Evolutionary conservation across 2,329 filamentous ascomycete genomes (phyloP).

Genomic region (Xylaria polymorpha): DNA sequence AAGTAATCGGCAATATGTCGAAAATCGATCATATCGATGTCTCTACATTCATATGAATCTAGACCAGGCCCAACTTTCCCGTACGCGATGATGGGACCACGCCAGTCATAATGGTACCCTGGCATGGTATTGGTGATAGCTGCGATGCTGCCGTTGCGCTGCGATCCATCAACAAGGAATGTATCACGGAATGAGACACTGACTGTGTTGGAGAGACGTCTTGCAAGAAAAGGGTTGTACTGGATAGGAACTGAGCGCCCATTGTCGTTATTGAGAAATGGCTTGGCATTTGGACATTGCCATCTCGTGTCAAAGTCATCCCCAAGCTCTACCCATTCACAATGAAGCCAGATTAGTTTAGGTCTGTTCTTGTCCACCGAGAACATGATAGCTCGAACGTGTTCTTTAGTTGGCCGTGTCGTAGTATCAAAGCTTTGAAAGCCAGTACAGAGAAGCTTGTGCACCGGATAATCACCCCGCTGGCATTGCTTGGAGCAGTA

Average conservation of each 20-base stretch:
- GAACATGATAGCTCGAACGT: conserved; percentile 30
- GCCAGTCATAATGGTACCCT: conserved; percentile 25
- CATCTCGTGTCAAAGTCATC: not conserved
- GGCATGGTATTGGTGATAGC: not conserved
- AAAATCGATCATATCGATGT: conserved; percentile 42
- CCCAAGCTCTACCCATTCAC: conserved; percentile 6
- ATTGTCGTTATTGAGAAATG: conserved; percentile 12
- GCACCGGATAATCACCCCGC: conserved; percentile 17
- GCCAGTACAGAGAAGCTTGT: conserved; percentile 26
- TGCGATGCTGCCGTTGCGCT: conserved; percentile 9
- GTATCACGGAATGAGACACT: conserved; percentile 14
- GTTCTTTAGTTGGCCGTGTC: conserved; percentile 10
- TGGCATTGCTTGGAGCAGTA: conserved; percentile 32
- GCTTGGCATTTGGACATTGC: not conserved
- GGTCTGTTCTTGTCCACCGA: conserved; percentile 14
- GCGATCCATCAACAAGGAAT: conserved; percentile 21
- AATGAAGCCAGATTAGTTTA: conserved; percentile 33
- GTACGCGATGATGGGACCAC: conserved; percentile 36
- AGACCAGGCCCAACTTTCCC: not conserved
- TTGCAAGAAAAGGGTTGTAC: conserved; percentile 7
- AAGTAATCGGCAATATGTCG: conserved; percentile 38
- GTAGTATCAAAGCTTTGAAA: conserved; percentile 11
- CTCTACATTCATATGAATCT: conserved; percentile 22
- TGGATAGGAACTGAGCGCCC: not conserved
- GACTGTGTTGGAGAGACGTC: conserved; percentile 7